These are phyloP conservation scores for Pyricularia sp. DNA, from an alignment of 2,329 filamentous ascomycete genomes.

Conservation along the genomic window DNA sequence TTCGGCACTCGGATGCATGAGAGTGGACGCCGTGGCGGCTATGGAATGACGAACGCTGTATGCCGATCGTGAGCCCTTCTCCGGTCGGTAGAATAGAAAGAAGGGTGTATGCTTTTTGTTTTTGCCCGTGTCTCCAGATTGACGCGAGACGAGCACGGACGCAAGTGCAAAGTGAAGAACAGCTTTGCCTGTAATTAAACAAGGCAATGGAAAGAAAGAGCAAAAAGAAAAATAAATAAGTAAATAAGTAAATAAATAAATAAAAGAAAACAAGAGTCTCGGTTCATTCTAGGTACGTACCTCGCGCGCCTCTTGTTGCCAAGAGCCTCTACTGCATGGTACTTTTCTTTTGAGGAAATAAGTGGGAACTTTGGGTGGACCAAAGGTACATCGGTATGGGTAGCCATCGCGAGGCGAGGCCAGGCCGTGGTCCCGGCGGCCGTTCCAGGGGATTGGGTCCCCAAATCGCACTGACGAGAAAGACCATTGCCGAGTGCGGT, in stretches of 20 bases:
- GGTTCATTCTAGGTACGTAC: neutral
- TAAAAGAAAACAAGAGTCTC: neutral
- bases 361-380: neutral
- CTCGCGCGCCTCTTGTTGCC: neutral
- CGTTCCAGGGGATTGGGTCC: slow-evolving; percentile 6
- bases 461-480: neutral
- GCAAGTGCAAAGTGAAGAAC: neutral
- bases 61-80: neutral
- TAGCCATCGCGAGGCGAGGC: neutral
- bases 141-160: neutral
- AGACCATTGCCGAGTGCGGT: slow-evolving; percentile 4
- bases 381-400: neutral
- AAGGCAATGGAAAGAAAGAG: neutral
- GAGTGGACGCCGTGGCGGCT: neutral
- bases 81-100: neutral
- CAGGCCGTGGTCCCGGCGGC: neutral
- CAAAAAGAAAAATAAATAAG: too few relatives aligned
- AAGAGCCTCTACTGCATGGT: neutral
- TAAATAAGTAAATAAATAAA: too few relatives aligned
- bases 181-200: neutral
- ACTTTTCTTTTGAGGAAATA: neutral
- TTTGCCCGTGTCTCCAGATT: neutral
- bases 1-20: neutral
- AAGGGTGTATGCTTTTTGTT: neutral
- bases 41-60: neutral